A percentile compares a stretch with the other conserved stretches of the same genome.
Evolutionary conservation across 139 green algal species (phyloP).

Genomic region (Tetraselmis chui): DNA sequence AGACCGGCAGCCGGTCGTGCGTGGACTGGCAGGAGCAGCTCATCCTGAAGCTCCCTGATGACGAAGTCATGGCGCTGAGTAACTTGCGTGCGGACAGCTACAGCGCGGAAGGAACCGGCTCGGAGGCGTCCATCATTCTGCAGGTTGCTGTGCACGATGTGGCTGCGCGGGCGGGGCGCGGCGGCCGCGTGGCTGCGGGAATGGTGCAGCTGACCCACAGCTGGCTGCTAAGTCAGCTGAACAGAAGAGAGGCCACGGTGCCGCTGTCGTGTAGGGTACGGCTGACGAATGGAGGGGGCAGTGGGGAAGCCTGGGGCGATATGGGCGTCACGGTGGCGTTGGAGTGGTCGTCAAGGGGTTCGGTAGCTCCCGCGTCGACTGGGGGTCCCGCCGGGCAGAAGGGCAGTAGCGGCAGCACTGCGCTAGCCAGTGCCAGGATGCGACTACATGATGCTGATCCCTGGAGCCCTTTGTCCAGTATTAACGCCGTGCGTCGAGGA

Average conservation of each 20-base stretch:
- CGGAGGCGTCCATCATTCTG: background rate
- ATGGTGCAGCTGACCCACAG: background rate
- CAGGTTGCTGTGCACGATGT: background rate
- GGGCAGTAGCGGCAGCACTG: background rate
- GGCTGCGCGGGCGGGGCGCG: no score
- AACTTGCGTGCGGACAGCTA: background rate
- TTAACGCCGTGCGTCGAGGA: background rate
- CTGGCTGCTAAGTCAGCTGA: constrained; percentile 7
- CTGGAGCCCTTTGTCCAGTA: background rate
- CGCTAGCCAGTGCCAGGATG: background rate
- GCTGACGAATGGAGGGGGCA: background rate
- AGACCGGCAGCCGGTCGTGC: background rate
- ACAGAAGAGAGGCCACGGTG: background rate
- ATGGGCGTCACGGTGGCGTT: constrained; percentile 11
- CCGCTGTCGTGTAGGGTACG: background rate
- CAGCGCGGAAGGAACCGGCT: no score
- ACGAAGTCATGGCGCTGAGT: background rate
- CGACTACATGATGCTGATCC: background rate
- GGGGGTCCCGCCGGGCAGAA: no score
- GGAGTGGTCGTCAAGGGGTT: background rate
- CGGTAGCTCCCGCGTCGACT: background rate
- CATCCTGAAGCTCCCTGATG: constrained; percentile 39
- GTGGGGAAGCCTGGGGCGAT: constrained; percentile 4
- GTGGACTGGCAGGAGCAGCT: constrained; percentile 52
- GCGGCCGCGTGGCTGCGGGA: background rate